Evolutionary conservation across 1,284 basidiomycete genomes (phyloP).

Genomic region (Earliella scabrosa): DNA sequence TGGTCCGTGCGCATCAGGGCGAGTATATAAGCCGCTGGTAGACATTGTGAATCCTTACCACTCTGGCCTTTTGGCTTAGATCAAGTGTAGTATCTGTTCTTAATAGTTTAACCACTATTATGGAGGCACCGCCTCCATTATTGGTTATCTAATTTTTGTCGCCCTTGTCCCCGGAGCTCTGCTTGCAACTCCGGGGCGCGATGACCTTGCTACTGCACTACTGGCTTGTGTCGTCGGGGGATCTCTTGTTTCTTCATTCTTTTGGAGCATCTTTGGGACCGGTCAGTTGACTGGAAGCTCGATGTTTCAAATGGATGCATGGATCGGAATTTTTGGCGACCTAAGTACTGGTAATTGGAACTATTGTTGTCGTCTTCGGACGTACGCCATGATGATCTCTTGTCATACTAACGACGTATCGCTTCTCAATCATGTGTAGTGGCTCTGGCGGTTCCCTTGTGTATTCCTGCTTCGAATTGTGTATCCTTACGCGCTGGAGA

Average conservation of each 20-base stretch:
- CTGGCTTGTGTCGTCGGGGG: slow-evolving; percentile 29
- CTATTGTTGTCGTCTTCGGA: too few species aligned
- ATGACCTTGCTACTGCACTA: slow-evolving; percentile 30
- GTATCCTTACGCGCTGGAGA: too few species aligned
- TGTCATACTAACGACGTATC: too few species aligned
- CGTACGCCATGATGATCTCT: too few species aligned
- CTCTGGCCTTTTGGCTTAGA: slow-evolving; percentile 96
- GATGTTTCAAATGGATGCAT: slow-evolving; percentile 17
- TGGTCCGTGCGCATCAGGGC: slow-evolving; percentile 19
- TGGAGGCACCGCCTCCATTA: slow-evolving; percentile 39
- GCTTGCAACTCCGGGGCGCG: slow-evolving; percentile 29
- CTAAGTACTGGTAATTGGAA: too few species aligned
- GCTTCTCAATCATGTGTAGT: too few species aligned
- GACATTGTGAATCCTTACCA: slow-evolving; percentile 49
- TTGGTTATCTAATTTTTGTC: slow-evolving; percentile 35
- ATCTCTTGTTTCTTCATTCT: slow-evolving; percentile 20
- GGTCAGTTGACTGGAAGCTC: slow-evolving; percentile 15
- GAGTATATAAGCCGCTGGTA: slow-evolving; percentile 5
- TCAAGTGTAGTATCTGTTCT: slow-evolving; percentile 97
- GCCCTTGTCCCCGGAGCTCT: slow-evolving; percentile 27
- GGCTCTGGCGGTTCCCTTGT: too few species aligned
- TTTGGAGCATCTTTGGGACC: slow-evolving; percentile 18
- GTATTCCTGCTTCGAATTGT: too few species aligned
- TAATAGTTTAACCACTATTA: slow-evolving; percentile 83
- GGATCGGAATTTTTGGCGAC: too few species aligned